Conservation (phyloP, 805 yeast species). For the Candida railenensis region DNA sequence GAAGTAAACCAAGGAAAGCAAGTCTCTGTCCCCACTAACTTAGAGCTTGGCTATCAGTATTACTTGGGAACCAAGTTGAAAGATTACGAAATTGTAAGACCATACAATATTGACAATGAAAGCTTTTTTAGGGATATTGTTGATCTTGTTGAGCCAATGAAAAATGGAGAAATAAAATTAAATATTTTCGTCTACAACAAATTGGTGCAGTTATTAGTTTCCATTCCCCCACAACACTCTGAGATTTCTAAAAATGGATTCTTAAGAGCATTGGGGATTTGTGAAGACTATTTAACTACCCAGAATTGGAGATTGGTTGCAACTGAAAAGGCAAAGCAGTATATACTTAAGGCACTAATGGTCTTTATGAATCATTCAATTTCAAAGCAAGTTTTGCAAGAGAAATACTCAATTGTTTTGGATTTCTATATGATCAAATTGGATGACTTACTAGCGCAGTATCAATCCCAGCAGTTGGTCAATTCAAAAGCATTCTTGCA, state of each 20-base stretch:
- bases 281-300: background rate
- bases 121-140: background rate
- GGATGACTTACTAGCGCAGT: background rate
- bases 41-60: background rate
- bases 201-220: background rate
- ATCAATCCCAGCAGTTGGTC: background rate
- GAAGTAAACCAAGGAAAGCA: background rate
- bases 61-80: background rate
- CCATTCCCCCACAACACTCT: background rate
- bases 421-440: slow-evolving; percentile 1
- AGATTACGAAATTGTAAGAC: background rate
- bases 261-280: background rate
- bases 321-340: slow-evolving; percentile 2
- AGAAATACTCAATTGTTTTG: background rate
- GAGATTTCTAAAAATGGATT: background rate
- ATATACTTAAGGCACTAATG: slow-evolving; percentile 1
- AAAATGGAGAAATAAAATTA: background rate
- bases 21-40: background rate
- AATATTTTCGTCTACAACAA: background rate
- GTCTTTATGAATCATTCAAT: no score
- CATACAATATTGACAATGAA: background rate
- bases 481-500: background rate
- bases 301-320: background rate
- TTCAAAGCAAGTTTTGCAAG: background rate
- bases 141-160: background rate